A percentile compares a stretch with the other conserved stretches of the same genome.
Evolutionary conservation across 805 yeast genomes (phyloP).

Genomic region (Yamadazyma tumulicola): DNA sequence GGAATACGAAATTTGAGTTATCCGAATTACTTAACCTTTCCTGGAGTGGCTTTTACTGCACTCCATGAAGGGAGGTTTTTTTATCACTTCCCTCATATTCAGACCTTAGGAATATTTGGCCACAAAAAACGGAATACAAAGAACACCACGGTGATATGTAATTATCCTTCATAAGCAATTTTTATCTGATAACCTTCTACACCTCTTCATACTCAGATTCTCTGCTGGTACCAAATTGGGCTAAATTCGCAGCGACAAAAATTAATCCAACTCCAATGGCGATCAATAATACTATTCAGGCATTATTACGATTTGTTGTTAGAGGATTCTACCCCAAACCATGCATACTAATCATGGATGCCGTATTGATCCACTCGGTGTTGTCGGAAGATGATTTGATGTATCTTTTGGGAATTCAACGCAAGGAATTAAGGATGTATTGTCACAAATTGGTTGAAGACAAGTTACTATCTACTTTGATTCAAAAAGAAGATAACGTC

Average conservation of each 20-base stretch:
- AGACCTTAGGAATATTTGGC: too few relatives aligned
- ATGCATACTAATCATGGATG: constrained; percentile 83
- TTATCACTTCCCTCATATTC: too few relatives aligned
- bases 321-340: constrained; percentile 85
- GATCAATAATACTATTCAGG: constrained; percentile 44
- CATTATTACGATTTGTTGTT: constrained; percentile 71
- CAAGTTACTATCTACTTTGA: constrained; percentile 65
- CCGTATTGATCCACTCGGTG: constrained; percentile 82
- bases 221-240: neutral
- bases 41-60: too few relatives aligned
- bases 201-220: constrained; percentile 1
- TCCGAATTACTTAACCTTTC: too few relatives aligned
- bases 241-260: too few relatives aligned
- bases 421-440: constrained; percentile 80
- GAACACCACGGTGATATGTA: too few relatives aligned
- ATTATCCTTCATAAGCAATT: too few relatives aligned
- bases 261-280: neutral
- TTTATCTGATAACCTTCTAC: too few relatives aligned
- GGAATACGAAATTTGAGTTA: too few relatives aligned
- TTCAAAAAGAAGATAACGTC: constrained; percentile 54
- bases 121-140: too few relatives aligned
- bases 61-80: too few relatives aligned
- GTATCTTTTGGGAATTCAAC: constrained; percentile 73
- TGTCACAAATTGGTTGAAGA: constrained; percentile 84
- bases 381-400: constrained; percentile 89